Conservation (phyloP, 2,329 filamentous ascomycete species). For the Arachnopeziza araneosa region DNA sequence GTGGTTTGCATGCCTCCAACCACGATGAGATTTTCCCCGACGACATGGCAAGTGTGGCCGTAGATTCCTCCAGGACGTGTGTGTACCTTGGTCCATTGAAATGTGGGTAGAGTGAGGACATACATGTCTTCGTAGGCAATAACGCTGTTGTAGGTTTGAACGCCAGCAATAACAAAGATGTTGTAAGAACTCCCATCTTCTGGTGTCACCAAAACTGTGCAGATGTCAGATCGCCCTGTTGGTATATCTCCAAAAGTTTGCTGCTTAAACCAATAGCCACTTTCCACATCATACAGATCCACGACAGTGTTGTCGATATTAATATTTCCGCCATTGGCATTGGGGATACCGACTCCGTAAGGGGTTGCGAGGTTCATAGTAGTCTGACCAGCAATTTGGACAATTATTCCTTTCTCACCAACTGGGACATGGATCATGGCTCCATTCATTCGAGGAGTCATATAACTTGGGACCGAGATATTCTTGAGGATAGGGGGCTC, state of each 20-base stretch:
- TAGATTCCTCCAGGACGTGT: conserved; percentile 1
- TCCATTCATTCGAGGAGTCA: conserved; percentile 5
- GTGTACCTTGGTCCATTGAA: conserved; percentile 7
- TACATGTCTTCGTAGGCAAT: conserved; percentile 6
- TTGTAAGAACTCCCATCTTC: conserved; percentile 4
- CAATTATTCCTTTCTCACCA: conserved; percentile 2
- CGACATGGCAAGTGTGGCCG: conserved; percentile 8
- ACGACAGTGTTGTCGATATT: conserved; percentile 6
- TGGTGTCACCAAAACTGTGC: conserved; percentile 1
- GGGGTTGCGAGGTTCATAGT: conserved; percentile 5
- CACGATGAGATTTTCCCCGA: conserved; percentile 6
- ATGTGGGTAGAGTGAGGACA: conserved; percentile 7
- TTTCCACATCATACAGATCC: conserved; percentile 9
- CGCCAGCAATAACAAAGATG: conserved; percentile 8
- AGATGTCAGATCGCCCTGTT: conserved; percentile 4
- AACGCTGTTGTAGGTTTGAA: conserved; percentile 5
- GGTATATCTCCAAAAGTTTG: conserved; percentile 6
- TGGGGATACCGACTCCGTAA: conserved; percentile 4
- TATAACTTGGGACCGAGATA: conserved; percentile 4
- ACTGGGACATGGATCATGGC: conserved; percentile 10
- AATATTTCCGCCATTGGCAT: conserved; percentile 2
- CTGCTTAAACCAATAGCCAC: conserved; percentile 8
- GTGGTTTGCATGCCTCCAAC: conserved; percentile 8
- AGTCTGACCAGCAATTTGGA: conserved; percentile 7
- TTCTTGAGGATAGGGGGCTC: background rate